phyloP scores from a whole-genome alignment of 805 yeast species.

The Blastobotrys parvus region DNA sequence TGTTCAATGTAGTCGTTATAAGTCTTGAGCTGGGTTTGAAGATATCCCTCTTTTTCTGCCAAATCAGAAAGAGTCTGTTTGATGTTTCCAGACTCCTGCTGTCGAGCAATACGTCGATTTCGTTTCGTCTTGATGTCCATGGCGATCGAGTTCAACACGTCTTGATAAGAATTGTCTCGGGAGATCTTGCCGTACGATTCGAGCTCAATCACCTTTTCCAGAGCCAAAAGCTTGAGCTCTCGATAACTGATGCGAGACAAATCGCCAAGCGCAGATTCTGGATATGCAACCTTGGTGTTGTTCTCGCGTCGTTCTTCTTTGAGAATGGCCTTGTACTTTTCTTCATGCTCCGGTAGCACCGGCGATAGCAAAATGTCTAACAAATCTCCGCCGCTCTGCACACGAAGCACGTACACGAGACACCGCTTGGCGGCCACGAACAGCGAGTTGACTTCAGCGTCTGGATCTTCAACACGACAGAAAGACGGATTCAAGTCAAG shows the following conservation, averaged over 20 bases:
- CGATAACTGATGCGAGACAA: conserved; percentile 46
- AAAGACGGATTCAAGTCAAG: conserved; percentile 52
- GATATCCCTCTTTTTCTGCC: conserved; percentile 37
- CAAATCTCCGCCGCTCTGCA: conserved; percentile 62
- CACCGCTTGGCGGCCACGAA: conserved; percentile 76
- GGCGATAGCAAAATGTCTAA: conserved; percentile 62
- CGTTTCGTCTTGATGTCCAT: conserved; percentile 58
- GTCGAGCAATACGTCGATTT: conserved; percentile 40
- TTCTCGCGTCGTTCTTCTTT: conserved; percentile 35
- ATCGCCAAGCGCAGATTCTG: conserved; percentile 41
- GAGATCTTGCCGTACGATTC: conserved; percentile 59
- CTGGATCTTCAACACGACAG: conserved; percentile 36
- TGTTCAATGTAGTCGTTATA: conserved; percentile 43
- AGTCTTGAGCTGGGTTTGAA: conserved; percentile 34
- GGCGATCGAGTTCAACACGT: conserved; percentile 73
- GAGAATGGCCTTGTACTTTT: conserved; percentile 48
- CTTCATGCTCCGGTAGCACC: conserved; percentile 63
- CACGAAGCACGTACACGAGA: conserved; percentile 70
- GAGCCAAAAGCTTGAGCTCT: conserved; percentile 65
- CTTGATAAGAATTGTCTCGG: conserved; percentile 67
- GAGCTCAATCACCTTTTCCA: conserved; percentile 67
- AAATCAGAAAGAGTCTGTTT: conserved; percentile 37
- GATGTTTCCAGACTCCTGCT: conserved; percentile 38
- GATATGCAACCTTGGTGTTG: conserved; percentile 26
- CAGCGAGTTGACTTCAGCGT: conserved; percentile 50